Conservation (phyloP, 176 grass and related monocot species). For the Poa annua region DNA sequence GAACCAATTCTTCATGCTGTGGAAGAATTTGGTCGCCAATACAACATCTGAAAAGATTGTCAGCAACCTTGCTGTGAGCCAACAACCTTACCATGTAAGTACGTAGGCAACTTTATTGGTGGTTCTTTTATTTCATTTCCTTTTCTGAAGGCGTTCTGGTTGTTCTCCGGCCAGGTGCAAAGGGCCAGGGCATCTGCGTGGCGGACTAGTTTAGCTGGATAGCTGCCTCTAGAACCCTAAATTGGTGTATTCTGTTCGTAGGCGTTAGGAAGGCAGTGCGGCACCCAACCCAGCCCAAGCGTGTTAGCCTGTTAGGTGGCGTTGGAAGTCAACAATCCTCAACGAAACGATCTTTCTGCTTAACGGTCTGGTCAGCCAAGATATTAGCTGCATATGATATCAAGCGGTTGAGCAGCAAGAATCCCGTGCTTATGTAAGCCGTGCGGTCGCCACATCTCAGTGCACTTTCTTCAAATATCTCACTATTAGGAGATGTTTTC, state of each 20-base stretch:
- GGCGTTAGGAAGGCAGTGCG: background rate
- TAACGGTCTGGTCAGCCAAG: conserved; percentile 5
- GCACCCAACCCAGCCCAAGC: background rate
- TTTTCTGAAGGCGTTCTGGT: background rate
- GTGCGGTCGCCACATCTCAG: conserved; percentile 1
- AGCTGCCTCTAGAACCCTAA: conserved; percentile 19
- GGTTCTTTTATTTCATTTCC: background rate
- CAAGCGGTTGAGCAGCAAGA: conserved; percentile 38
- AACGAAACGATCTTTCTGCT: conserved; percentile 42
- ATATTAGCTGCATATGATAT: background rate
- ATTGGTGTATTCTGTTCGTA: background rate
- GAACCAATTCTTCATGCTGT: background rate
- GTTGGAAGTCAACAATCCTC: conserved; percentile 19
- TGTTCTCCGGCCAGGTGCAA: background rate
- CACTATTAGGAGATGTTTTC: no score
- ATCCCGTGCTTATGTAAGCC: conserved; percentile 19
- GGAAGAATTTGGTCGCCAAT: conserved; percentile 29
- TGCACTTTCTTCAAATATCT: background rate
- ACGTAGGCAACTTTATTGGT: background rate
- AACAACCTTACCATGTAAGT: conserved; percentile 18
- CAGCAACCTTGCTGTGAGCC: conserved; percentile 42
- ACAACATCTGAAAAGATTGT: background rate
- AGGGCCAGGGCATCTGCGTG: conserved; percentile 21
- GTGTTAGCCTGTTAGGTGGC: conserved; percentile 20
- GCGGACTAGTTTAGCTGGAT: conserved; percentile 20